A percentile compares a stretch with the other conserved stretches of the same genome.
phyloP scores from a whole-genome alignment of 768 basidiomycete species.

The Pulveroboletus ravenelii region DNA sequence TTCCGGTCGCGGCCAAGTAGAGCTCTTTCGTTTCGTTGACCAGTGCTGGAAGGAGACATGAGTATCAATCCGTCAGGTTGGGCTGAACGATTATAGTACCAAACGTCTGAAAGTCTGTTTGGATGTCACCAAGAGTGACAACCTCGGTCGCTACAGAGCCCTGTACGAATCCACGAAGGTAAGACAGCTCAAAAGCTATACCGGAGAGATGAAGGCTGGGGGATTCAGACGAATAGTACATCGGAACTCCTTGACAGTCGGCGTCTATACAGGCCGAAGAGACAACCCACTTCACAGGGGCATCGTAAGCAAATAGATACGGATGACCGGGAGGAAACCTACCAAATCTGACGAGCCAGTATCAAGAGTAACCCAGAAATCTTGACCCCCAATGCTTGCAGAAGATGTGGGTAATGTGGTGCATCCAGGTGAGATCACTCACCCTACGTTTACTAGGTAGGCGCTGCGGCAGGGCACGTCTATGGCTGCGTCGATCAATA shows the following conservation, averaged over 20 bases:
- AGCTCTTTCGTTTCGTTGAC: slow-evolving; percentile 42
- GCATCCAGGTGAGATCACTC: slow-evolving; percentile 1
- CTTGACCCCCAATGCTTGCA: slow-evolving; percentile 39
- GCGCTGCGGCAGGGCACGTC: slow-evolving; percentile 26
- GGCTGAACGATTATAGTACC: slow-evolving; percentile 28
- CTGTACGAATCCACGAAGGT: slow-evolving; percentile 49
- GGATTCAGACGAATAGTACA: slow-evolving; percentile 35
- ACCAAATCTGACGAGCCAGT: slow-evolving; percentile 59
- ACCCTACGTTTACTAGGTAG: slow-evolving; percentile 39
- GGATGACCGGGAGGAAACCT: slow-evolving; percentile 4
- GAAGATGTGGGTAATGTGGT: slow-evolving; percentile 1
- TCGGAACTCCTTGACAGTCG: slow-evolving; percentile 44
- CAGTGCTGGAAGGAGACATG: slow-evolving; percentile 33
- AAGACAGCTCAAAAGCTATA: slow-evolving; percentile 40
- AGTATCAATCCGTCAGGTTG: not conserved
- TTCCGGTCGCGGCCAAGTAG: slow-evolving; percentile 40
- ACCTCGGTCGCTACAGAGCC: slow-evolving; percentile 50
- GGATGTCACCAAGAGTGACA: slow-evolving; percentile 41
- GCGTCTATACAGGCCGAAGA: slow-evolving; percentile 39
- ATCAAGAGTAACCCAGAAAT: slow-evolving; percentile 45
- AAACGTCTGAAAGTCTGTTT: slow-evolving; percentile 45
- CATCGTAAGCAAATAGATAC: slow-evolving; percentile 2
- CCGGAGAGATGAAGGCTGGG: slow-evolving; percentile 30
- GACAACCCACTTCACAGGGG: slow-evolving; percentile 44
- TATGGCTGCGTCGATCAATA: not conserved